phyloP scores from a whole-genome alignment of 1,284 basidiomycete genomes.

The Trichosporon coremiiforme region DNA sequence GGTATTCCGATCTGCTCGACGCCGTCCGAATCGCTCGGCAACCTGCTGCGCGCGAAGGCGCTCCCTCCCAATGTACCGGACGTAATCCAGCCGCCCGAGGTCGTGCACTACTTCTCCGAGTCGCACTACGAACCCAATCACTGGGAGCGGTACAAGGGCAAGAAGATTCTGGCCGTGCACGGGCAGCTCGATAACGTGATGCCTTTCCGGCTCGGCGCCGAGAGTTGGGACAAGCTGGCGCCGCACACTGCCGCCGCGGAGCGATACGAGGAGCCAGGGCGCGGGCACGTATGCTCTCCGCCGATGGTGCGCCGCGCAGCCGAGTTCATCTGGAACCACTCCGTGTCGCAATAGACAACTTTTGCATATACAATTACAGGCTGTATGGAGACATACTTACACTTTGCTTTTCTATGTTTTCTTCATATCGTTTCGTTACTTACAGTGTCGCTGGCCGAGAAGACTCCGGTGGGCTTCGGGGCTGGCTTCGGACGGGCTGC shows the following conservation, averaged over 20 bases:
- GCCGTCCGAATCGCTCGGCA: slow-evolving; percentile 21
- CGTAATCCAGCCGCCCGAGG: background rate
- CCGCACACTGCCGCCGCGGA: background rate
- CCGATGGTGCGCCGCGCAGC: slow-evolving; percentile 53
- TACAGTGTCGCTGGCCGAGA: background rate
- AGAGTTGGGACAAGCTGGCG: slow-evolving; percentile 16
- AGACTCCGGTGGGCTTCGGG: too few species aligned
- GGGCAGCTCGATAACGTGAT: slow-evolving; percentile 57
- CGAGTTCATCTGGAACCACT: slow-evolving; percentile 33
- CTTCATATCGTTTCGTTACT: too few species aligned
- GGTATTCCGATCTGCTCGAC: slow-evolving; percentile 28
- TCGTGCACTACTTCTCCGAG: slow-evolving; percentile 4
- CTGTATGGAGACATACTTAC: background rate
- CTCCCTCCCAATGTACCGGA: background rate
- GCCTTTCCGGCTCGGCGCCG: slow-evolving; percentile 38
- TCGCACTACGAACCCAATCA: background rate
- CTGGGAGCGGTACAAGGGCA: slow-evolving; percentile 61
- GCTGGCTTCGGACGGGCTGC: too few species aligned
- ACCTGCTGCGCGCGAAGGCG: background rate
- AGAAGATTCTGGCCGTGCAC: slow-evolving; percentile 69
- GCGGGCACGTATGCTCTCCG: slow-evolving; percentile 33
- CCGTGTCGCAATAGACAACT: slow-evolving; percentile 4
- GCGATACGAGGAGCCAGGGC: background rate
- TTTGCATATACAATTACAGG: background rate
- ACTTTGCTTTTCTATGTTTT: background rate